Conservation (phyloP, 1,284 basidiomycete genomes). For the Cutaneotrichosporon sp. region DNA sequence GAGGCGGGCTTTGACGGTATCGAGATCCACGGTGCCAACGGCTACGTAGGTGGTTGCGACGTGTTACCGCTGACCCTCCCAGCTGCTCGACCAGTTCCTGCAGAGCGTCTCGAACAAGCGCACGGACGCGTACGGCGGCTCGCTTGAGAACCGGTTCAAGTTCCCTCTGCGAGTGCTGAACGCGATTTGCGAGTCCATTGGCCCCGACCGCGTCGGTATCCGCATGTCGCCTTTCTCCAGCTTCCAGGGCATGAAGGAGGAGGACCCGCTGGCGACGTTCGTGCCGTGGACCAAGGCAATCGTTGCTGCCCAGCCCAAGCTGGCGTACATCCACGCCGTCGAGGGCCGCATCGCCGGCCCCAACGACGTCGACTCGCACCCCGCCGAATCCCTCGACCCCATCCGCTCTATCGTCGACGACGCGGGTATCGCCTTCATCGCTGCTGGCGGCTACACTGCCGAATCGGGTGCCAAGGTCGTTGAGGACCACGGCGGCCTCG, state of each 20-base stretch:
- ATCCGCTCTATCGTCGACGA: constrained; percentile 22
- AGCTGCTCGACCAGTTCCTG: constrained; percentile 55
- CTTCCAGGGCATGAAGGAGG: constrained; percentile 46
- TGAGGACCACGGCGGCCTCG: constrained; percentile 46
- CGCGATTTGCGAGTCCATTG: constrained; percentile 53
- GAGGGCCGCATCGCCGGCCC: constrained; percentile 48
- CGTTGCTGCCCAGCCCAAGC: constrained; percentile 49
- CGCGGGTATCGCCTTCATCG: constrained; percentile 47
- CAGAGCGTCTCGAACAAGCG: constrained; percentile 54
- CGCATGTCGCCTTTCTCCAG: constrained; percentile 56
- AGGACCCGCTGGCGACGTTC: constrained; percentile 35
- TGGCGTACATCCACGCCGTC: constrained; percentile 59
- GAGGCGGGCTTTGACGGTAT: constrained; percentile 63
- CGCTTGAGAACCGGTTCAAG: constrained; percentile 54
- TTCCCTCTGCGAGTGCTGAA: constrained; percentile 56
- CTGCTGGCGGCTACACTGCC: constrained; percentile 51
- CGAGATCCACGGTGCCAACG: constrained; percentile 51
- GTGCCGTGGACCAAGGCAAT: constrained; percentile 27
- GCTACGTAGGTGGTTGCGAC: too few species aligned
- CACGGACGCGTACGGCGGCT: constrained; percentile 59
- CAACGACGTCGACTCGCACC: constrained; percentile 16
- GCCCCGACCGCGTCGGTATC: constrained; percentile 52
- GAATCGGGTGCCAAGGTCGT: constrained; percentile 29
- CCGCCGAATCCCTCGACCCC: constrained; percentile 21
- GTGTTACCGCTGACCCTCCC: background rate